Evolutionary conservation across 441 rosid genomes (phyloP).

Genomic region (Erodium trifolium): DNA sequence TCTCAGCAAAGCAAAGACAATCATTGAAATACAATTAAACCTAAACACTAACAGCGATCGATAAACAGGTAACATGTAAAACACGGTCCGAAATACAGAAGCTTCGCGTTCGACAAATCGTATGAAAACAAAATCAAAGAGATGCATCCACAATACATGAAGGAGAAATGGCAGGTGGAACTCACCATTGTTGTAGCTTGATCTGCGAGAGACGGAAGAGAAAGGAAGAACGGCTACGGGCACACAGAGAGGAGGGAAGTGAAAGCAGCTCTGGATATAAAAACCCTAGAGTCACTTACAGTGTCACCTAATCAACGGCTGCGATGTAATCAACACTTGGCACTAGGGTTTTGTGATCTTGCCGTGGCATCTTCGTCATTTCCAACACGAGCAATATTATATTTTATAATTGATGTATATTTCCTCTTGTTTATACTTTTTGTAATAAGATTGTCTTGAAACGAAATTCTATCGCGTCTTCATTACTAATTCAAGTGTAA

Average conservation of each 20-base stretch:
- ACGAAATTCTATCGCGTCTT: too few relatives aligned
- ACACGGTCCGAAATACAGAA: not conserved
- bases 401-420: too few relatives aligned
- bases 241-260: too few relatives aligned
- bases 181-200: conserved; percentile 1
- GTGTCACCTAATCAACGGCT: not conserved
- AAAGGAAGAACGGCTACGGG: not conserved
- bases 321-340: not conserved
- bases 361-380: not conserved
- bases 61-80: not conserved
- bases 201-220: not conserved
- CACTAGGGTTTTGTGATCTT: not conserved
- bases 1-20: not conserved
- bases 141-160: not conserved
- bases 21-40: not conserved
- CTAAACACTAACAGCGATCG: not conserved
- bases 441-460: too few relatives aligned
- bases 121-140: not conserved
- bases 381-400: not conserved
- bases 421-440: too few relatives aligned
- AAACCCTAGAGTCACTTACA: not conserved
- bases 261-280: not conserved
- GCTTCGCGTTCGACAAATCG: not conserved
- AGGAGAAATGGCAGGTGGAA: not conserved
- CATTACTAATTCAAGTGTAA: too few relatives aligned